Evolutionary conservation across 139 green algal genomes (phyloP).

Genomic region (Picochlorum sp.): DNA sequence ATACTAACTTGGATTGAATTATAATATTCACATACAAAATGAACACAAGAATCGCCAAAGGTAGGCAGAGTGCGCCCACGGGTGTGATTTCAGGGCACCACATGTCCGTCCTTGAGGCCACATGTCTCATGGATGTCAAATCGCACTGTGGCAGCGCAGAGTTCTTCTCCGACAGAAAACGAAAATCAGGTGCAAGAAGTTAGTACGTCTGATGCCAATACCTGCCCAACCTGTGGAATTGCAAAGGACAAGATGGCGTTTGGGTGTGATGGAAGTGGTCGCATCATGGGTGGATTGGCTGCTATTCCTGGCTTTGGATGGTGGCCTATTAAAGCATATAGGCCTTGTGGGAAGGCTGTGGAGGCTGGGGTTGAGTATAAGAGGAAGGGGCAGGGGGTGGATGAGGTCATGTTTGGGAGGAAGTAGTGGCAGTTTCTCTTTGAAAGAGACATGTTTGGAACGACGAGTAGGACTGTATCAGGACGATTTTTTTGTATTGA

Average conservation of each 20-base stretch:
- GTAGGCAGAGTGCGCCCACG: too few relatives aligned
- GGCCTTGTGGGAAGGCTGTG: constrained; percentile 52
- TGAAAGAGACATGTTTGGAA: too few relatives aligned
- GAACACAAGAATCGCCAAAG: too few relatives aligned
- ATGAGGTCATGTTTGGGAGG: constrained; percentile 70
- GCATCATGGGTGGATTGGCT: constrained; percentile 62
- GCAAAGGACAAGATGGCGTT: constrained; percentile 12
- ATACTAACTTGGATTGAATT: too few relatives aligned
- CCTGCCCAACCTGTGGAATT: constrained; percentile 35
- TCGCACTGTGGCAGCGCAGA: too few relatives aligned
- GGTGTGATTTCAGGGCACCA: too few relatives aligned
- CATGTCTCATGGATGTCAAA: too few relatives aligned
- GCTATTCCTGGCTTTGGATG: constrained; percentile 64
- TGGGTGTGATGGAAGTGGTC: constrained; percentile 59
- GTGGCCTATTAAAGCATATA: constrained; percentile 86
- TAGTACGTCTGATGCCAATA: neutral
- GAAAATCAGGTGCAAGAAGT: neutral
- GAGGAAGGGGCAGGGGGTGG: constrained; percentile 70
- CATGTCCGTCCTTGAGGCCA: too few relatives aligned
- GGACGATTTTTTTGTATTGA: neutral
- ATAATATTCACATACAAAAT: too few relatives aligned
- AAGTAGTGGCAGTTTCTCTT: too few relatives aligned
- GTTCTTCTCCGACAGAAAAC: neutral
- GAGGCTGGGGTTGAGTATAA: constrained; percentile 54
- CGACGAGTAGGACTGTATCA: neutral